phyloP scores from a whole-genome alignment of 1,284 basidiomycete genomes.

The Tremellales sp. region DNA sequence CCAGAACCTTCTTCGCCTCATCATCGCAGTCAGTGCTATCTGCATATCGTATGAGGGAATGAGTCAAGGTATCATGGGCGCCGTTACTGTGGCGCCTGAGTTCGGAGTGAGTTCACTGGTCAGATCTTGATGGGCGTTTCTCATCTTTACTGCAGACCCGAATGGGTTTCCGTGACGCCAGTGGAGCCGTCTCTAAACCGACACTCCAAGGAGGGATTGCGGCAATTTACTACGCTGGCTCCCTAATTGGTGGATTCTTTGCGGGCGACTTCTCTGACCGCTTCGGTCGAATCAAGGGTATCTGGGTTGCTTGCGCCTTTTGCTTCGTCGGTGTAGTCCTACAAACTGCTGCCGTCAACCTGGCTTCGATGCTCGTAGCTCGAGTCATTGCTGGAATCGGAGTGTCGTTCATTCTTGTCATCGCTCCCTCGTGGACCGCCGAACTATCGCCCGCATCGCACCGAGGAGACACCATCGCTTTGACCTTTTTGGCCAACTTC shows the following conservation, averaged over 20 bases:
- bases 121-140: too few relatives aligned
- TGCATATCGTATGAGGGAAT: constrained; percentile 3
- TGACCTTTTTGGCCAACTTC: constrained; percentile 19
- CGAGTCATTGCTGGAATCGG: constrained; percentile 42
- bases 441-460: too few relatives aligned
- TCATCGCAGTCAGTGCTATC: background rate
- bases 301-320: constrained; percentile 15
- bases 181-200: too few relatives aligned
- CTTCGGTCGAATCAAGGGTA: constrained; percentile 23
- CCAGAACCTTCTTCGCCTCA: background rate
- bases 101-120: constrained; percentile 4
- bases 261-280: constrained; percentile 28
- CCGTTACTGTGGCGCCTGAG: constrained; percentile 4
- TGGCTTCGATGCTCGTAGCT: constrained; percentile 49
- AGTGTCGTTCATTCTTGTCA: too few relatives aligned
- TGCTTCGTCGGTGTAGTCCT: constrained; percentile 47
- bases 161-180: too few relatives aligned
- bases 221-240: constrained; percentile 33
- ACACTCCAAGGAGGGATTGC: constrained; percentile 37
- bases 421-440: too few relatives aligned
- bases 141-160: too few relatives aligned
- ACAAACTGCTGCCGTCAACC: constrained; percentile 41
- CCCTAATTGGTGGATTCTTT: constrained; percentile 31
- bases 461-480: constrained; percentile 1
- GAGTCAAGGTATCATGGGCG: constrained; percentile 8